These are phyloP conservation scores for Coniochaeta sp. DNA, from an alignment of 2,329 filamentous ascomycete genomes.

Conservation along the genomic window DNA sequence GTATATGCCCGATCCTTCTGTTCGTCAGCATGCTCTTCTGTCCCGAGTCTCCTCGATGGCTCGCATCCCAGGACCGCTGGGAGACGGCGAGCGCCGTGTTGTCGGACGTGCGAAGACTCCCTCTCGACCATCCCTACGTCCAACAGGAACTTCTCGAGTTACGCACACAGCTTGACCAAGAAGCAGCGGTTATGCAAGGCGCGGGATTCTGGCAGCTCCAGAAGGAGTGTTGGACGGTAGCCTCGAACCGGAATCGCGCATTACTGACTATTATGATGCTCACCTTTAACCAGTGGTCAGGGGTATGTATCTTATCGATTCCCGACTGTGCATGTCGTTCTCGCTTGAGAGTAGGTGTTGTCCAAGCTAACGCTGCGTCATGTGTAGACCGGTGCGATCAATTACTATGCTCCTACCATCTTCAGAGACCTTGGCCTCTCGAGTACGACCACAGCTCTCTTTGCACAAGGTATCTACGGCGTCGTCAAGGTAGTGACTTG, in stretches of 20 bases:
- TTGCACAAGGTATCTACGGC: slow-evolving; percentile 56
- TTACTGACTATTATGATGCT: background rate
- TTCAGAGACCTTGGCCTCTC: slow-evolving; percentile 24
- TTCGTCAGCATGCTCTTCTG: slow-evolving; percentile 48
- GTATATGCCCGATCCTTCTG: slow-evolving; percentile 46
- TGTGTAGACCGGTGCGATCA: slow-evolving; percentile 6
- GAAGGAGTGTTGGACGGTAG: too few relatives aligned
- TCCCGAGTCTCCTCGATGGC: slow-evolving; percentile 54
- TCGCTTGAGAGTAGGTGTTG: too few relatives aligned
- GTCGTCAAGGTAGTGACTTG: slow-evolving; percentile 54
- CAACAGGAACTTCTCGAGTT: slow-evolving; percentile 24
- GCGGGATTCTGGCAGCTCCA: too few relatives aligned
- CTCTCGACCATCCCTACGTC: slow-evolving; percentile 27
- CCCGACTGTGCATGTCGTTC: too few relatives aligned
- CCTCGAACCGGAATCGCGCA: slow-evolving; percentile 7
- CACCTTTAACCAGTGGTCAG: background rate
- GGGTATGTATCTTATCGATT: too few relatives aligned
- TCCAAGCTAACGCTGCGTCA: too few relatives aligned
- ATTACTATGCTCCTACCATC: slow-evolving; percentile 23
- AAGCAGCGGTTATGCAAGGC: too few relatives aligned
- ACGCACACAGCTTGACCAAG: slow-evolving; percentile 18
- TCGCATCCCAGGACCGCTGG: slow-evolving; percentile 50
- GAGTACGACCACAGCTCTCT: slow-evolving; percentile 43
- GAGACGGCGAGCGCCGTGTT: slow-evolving; percentile 32
- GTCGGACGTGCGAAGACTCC: slow-evolving; percentile 25